Evolutionary conservation across 2,329 filamentous ascomycete genomes (phyloP), one percentile per base, ranked within the genome.

Genomic region (Hypoxylon sp.): DNA sequence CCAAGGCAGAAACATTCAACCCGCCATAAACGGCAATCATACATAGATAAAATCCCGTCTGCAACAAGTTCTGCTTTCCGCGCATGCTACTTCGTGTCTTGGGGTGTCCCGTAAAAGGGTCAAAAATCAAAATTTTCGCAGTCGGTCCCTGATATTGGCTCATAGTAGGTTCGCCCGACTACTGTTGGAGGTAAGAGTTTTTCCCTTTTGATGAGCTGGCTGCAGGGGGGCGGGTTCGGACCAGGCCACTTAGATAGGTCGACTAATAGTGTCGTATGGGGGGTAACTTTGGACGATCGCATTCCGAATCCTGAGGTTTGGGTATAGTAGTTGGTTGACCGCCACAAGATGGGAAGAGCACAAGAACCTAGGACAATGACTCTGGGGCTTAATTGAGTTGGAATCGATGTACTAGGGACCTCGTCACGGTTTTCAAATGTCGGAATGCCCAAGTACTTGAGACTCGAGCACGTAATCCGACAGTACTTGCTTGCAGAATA

Each of bases 381-480:
- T 37, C 44, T 50, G 19, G 57, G 59, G 63, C 60, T 59, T 29
- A 53, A 59, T 63, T 64, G 57, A 62, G 44, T 29, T 54, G 52
- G 51, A 59, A 69, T 19, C 39, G 57, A 59, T 58, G 68, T 71
- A 68, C 63, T 59, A 59, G 55, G 37, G 22, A 69, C 66, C 37
- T 63, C 46, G 42, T 26, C 31, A 26, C 37, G 31, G 11, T 52
- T 59, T 63, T 22, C 37, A 64, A 63, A 71, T 37, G 55, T 63
- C 63, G 60, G 63, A 46, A 29, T 39, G 31, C 24, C 58, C 52
- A 62, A 64, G 47, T 58, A 55, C 14, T 33, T 31, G 46, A 66
- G 53, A 62, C 51, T 54, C 42, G 53, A 68, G 68, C 68, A 71
- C 65, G 68, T 55, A 65, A 71, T 66, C 54, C 44, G 44, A 59